These are phyloP conservation scores for Colletotrichum liaoningense DNA, from an alignment of 2,329 filamentous ascomycete species.

Conservation along the genomic window DNA sequence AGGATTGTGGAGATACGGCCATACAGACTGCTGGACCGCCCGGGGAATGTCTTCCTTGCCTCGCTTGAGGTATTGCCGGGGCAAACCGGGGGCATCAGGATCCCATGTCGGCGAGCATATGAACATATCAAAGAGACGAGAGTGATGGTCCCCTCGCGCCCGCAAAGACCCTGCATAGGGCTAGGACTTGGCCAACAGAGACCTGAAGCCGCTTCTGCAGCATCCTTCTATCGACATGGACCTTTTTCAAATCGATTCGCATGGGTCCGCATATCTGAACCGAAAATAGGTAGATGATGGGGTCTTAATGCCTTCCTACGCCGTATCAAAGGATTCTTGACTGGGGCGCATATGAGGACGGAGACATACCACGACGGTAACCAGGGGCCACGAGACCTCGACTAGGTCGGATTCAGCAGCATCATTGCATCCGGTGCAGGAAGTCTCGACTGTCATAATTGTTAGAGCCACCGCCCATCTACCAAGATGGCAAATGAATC, in stretches of 20 bases:
- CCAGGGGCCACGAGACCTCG: neutral
- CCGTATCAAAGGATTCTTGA: neutral
- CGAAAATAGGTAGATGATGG: conserved; percentile 10
- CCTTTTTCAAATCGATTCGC: neutral
- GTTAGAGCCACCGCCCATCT: conserved; percentile 23
- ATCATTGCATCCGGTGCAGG: neutral
- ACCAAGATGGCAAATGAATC: neutral
- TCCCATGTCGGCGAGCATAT: neutral
- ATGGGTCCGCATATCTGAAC: neutral
- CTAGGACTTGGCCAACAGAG: conserved; percentile 7
- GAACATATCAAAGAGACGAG: neutral
- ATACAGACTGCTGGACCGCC: neutral
- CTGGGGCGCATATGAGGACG: neutral
- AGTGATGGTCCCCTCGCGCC: neutral
- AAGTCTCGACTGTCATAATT: neutral
- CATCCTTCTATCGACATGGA: neutral
- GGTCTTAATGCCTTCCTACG: neutral
- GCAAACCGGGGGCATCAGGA: neutral
- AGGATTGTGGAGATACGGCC: neutral
- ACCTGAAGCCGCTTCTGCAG: neutral
- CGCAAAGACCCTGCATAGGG: conserved; percentile 28
- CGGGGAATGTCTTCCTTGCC: neutral
- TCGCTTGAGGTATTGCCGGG: neutral
- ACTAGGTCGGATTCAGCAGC: neutral
- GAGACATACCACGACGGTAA: neutral